phyloP scores from a whole-genome alignment of 1,284 basidiomycete species.

The Rhodotorula sp. region DNA sequence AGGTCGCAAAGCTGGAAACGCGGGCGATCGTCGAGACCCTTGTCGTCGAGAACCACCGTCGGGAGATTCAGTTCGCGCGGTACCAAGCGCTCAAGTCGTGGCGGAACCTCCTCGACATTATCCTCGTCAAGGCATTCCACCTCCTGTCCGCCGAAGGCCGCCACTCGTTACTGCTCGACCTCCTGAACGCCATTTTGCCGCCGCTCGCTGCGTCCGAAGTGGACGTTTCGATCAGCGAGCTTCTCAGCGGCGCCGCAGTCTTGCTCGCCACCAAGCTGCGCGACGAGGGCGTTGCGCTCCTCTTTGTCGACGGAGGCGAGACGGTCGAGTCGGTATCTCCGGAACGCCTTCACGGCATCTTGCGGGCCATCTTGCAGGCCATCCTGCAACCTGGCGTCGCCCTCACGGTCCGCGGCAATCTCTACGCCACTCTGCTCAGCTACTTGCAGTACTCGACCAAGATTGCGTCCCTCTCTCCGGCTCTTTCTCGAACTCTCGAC shows the following conservation, averaged over 20 bases:
- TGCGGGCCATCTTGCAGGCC: constrained; percentile 74
- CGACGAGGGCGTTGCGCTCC: constrained; percentile 59
- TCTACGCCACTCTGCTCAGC: constrained; percentile 88
- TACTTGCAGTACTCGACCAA: constrained; percentile 62
- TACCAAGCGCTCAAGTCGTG: constrained; percentile 73
- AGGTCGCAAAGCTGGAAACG: constrained; percentile 68
- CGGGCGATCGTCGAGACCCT: constrained; percentile 75
- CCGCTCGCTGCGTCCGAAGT: constrained; percentile 56
- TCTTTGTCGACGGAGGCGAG: constrained; percentile 32
- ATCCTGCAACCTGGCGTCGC: constrained; percentile 72
- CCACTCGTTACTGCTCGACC: constrained; percentile 81
- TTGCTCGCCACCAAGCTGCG: constrained; percentile 79
- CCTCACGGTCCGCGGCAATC: constrained; percentile 90
- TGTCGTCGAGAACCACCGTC: constrained; percentile 78
- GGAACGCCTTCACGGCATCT: constrained; percentile 71
- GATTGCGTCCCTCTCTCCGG: constrained; percentile 52
- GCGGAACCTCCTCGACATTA: constrained; percentile 76
- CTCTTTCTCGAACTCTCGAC: constrained; percentile 25
- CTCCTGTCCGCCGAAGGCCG: constrained; percentile 72
- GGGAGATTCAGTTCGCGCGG: constrained; percentile 71
- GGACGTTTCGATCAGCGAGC: constrained; percentile 68
- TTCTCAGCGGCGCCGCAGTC: constrained; percentile 77
- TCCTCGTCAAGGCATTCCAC: constrained; percentile 77
- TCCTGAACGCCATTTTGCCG: constrained; percentile 65
- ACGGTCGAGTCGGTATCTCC: constrained; percentile 52